phyloP scores from a whole-genome alignment of 352 stramenopile genomes.

The Achlya hypogyna region DNA sequence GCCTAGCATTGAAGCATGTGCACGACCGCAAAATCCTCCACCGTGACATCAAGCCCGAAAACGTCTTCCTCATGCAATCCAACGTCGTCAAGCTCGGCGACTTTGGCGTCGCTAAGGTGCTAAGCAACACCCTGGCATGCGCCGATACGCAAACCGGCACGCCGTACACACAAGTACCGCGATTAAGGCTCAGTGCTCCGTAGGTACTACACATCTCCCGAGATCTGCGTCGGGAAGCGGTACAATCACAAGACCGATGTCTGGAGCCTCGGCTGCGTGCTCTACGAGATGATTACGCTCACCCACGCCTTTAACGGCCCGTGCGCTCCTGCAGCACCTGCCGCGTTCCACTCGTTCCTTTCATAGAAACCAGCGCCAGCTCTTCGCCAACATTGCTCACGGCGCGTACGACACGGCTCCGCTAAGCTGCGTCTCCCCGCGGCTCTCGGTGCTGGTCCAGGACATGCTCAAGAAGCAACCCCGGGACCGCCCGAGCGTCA shows the following conservation, averaged over 20 bases:
- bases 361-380: constrained; percentile 47
- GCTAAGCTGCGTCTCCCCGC: constrained; percentile 21
- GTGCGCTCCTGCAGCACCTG: not conserved
- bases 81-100: constrained; percentile 68
- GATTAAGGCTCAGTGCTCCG: not conserved
- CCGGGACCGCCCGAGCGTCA: constrained; percentile 50
- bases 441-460: constrained; percentile 31
- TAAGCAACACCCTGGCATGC: constrained; percentile 63
- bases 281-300: constrained; percentile 89
- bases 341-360: not conserved
- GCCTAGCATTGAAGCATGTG: constrained; percentile 71
- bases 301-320: constrained; percentile 82
- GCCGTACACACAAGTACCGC: constrained; percentile 18
- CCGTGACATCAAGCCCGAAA: constrained; percentile 80
- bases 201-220: constrained; percentile 89
- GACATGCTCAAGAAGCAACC: constrained; percentile 58
- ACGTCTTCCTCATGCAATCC: constrained; percentile 68
- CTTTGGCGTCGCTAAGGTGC: constrained; percentile 66
- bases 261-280: constrained; percentile 89
- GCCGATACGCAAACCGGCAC: constrained; percentile 66
- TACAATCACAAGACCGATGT: constrained; percentile 93
- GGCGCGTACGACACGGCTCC: constrained; percentile 25
- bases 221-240: constrained; percentile 86
- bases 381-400: constrained; percentile 64
- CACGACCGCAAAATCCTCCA: constrained; percentile 81